phyloP scores from a whole-genome alignment of 2,329 filamentous ascomycete genomes.

The Graphiopsis chlorocephala region DNA sequence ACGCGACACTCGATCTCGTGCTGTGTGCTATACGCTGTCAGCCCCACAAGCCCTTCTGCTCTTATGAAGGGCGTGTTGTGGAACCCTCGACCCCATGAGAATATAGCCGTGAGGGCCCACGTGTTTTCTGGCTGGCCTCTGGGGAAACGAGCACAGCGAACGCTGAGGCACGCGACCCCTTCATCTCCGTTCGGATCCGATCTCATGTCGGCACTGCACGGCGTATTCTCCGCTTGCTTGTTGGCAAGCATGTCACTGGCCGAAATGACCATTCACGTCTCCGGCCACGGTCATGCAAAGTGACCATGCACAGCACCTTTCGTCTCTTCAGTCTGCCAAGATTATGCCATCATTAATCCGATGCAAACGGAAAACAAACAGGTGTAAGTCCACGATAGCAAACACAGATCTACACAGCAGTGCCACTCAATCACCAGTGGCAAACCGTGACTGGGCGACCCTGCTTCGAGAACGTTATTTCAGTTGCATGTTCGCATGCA shows the following conservation, averaged over 20 bases:
- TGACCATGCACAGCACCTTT: background rate
- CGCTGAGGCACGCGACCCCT: conserved; percentile 1
- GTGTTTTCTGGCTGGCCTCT: background rate
- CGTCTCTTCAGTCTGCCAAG: background rate
- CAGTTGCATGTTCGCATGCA: background rate
- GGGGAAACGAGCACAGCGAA: background rate
- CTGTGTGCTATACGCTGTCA: background rate
- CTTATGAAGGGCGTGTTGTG: background rate
- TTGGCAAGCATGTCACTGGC: background rate
- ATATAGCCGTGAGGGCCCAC: background rate
- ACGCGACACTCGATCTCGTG: background rate
- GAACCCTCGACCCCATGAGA: background rate
- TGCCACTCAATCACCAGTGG: background rate
- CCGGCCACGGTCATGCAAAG: background rate
- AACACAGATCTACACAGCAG: background rate
- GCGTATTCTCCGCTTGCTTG: background rate
- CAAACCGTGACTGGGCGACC: background rate
- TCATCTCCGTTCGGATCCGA: background rate
- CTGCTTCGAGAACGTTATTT: conserved; percentile 5
- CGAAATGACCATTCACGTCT: background rate
- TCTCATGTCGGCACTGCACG: background rate
- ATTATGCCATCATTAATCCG: background rate
- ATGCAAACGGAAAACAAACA: background rate
- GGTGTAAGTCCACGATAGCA: background rate
- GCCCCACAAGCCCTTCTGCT: background rate